These are phyloP conservation scores for Singerocomus inundabilis DNA, from an alignment of 1,284 basidiomycete genomes.

Conservation along the genomic window DNA sequence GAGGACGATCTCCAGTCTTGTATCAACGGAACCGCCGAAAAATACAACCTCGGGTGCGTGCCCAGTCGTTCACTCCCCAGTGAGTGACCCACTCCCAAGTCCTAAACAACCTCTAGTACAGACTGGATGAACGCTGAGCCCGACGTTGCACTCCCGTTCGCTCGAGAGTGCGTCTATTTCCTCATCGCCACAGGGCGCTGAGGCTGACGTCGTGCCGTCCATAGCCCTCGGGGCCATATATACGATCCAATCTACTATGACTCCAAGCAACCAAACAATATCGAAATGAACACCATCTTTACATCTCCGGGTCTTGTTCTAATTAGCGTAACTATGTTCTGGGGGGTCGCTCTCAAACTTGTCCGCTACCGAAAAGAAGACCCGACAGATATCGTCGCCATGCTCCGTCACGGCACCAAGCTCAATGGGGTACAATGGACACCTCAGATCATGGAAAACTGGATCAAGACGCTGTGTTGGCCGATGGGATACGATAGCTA, in stretches of 20 bases:
- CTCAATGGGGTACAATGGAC: slow-evolving; percentile 55
- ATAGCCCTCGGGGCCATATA: slow-evolving; percentile 38
- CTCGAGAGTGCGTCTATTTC: slow-evolving; percentile 48
- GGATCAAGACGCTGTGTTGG: slow-evolving; percentile 52
- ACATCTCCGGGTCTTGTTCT: slow-evolving; percentile 50
- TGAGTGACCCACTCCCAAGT: neutral
- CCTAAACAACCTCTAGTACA: slow-evolving; percentile 24
- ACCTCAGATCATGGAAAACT: slow-evolving; percentile 47
- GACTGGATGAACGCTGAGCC: slow-evolving; percentile 76
- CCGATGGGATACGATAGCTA: slow-evolving; percentile 56
- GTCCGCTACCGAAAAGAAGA: slow-evolving; percentile 57
- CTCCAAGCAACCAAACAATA: slow-evolving; percentile 47
- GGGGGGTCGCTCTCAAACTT: slow-evolving; percentile 69
- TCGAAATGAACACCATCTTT: slow-evolving; percentile 57
- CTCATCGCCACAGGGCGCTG: slow-evolving; percentile 3
- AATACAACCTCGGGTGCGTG: slow-evolving; percentile 47
- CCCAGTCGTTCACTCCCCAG: neutral
- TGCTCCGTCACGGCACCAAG: slow-evolving; percentile 49
- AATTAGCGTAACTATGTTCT: slow-evolving; percentile 62
- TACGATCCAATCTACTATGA: slow-evolving; percentile 62
- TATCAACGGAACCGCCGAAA: slow-evolving; percentile 50
- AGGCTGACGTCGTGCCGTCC: slow-evolving; percentile 5
- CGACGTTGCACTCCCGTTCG: slow-evolving; percentile 63
- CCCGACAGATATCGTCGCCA: slow-evolving; percentile 45
- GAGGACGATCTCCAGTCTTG: slow-evolving; percentile 51